These are phyloP conservation scores for Apophysomyces ossiformis DNA, from an alignment of 371 early-diverging fungal species.

Conservation along the genomic window DNA sequence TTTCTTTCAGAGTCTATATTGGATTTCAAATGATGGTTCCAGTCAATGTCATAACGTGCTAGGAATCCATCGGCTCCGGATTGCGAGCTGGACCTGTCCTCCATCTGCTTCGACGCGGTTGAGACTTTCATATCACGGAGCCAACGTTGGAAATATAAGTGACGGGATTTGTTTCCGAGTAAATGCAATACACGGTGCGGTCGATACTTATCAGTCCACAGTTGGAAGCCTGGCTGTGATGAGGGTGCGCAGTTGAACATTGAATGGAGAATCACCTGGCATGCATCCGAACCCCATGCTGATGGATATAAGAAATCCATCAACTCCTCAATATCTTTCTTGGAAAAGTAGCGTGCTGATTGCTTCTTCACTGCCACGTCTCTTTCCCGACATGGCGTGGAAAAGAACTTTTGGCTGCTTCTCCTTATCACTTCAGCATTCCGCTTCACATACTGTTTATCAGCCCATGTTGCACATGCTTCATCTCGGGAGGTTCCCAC, in stretches of 20 bases:
- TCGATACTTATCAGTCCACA: conserved; percentile 45
- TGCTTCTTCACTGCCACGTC: neutral
- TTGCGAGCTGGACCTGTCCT: no score
- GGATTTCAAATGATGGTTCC: conserved; percentile 2
- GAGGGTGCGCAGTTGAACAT: neutral
- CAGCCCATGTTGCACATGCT: neutral
- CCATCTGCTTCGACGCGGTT: conserved; percentile 16
- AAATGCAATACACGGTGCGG: conserved; percentile 29
- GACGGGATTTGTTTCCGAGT: conserved; percentile 29
- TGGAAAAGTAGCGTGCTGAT: neutral
- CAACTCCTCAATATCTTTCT: neutral
- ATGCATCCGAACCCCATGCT: conserved; percentile 5
- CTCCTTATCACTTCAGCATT: neutral
- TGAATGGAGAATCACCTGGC: conserved; percentile 8
- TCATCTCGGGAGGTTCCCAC: neutral
- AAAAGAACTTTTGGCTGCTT: neutral
- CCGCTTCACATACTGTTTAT: neutral
- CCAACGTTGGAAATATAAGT: conserved; percentile 40
- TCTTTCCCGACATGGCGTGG: neutral
- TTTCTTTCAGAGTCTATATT: conserved; percentile 21
- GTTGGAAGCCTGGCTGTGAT: neutral
- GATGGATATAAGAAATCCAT: conserved; percentile 19
- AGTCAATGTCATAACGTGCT: neutral
- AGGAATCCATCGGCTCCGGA: neutral
- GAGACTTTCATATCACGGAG: conserved; percentile 43